These are phyloP conservation scores for Thuidium tamariscinum DNA, from an alignment of 225 moss, liverwort and hornwort species.

Conservation along the genomic window DNA sequence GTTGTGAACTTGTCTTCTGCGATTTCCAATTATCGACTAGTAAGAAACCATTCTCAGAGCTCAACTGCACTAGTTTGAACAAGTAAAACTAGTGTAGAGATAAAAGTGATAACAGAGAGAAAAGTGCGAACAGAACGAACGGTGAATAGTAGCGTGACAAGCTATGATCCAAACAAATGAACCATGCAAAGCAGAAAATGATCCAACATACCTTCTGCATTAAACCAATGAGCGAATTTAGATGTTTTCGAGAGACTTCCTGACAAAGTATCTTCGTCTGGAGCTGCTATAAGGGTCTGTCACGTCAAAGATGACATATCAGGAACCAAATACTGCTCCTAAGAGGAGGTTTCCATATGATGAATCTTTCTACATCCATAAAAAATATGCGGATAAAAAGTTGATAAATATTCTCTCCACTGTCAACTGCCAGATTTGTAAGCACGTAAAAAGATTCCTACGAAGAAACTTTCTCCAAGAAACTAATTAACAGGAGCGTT, in stretches of 20 bases:
- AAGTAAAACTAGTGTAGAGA: background rate
- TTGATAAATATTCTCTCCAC: background rate
- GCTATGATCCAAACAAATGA: background rate
- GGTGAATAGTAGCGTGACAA: background rate
- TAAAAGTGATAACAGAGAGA: background rate
- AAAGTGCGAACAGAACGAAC: background rate
- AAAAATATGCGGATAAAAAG: background rate
- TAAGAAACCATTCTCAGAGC: background rate
- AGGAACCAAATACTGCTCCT: background rate
- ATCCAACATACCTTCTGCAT: slow-evolving; percentile 57
- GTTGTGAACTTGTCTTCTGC: slow-evolving; percentile 52
- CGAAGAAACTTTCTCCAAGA: background rate
- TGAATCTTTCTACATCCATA: background rate
- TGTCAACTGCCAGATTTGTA: background rate
- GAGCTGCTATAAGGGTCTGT: slow-evolving; percentile 36
- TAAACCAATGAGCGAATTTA: slow-evolving; percentile 88
- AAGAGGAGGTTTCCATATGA: background rate
- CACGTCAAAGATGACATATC: slow-evolving; percentile 19
- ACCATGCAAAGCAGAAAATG: background rate
- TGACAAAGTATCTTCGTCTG: slow-evolving; percentile 57
- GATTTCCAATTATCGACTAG: background rate
- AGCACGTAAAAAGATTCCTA: background rate
- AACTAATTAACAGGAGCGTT: background rate
- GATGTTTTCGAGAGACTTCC: slow-evolving; percentile 55
- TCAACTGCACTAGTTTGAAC: background rate